Base-by-base conservation (phyloP, 352 stramenopile genomes). In the Phytophthora citrophthora region DNA sequence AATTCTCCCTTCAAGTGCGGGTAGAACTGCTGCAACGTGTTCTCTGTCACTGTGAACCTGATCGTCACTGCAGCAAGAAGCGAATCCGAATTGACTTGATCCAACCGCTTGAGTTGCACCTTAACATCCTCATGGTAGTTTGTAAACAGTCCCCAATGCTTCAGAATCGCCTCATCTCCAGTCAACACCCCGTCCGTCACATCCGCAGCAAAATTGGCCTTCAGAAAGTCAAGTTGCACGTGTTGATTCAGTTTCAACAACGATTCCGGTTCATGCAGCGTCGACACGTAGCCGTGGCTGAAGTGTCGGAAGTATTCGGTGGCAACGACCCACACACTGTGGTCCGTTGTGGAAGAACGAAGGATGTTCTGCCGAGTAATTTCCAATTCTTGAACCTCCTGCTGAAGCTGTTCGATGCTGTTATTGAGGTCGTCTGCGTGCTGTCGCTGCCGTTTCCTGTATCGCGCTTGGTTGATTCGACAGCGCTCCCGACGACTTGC, bases 271-370 rank as follows among this genome's bases (percentile, higher is more conserved):
- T 27, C 29, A 10, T 18, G 23, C 1, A 31, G 1, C 4, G 38
- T 38, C 2, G 34, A 12, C 61, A 27, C 48, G 45, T 58, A 68
- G 11, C 61, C 61, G 23, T 49, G 32, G 18, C 38, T 36, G 29
- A 68, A 68, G 29, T 44, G 15, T 5, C 38, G 53, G 16, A 64
- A 68, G 53, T 64, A 64, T 36, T 64, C 45, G 5, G 52, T 54
- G 3, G 53, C 61, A 0, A 68, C 39, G 15, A 48, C 10, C 61
- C 61, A 68, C 6, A 58, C 38, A n/a, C n/a, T 64, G n/a, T 47
- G 38, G 10, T 62, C 4, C 1, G 45, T 49, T 1, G 36, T 46
- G 0, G 34, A 13, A 12, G 15, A 41, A 3, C 13, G 34, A 8
- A 44, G 20, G 45, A 63, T 16, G 4, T 10, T 26, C 12, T 58